A percentile compares a stretch with the other conserved stretches of the same genome.
These are phyloP conservation scores for Epichloe bromicola DNA, from an alignment of 2,329 filamentous ascomycete species.

Conservation along the genomic window DNA sequence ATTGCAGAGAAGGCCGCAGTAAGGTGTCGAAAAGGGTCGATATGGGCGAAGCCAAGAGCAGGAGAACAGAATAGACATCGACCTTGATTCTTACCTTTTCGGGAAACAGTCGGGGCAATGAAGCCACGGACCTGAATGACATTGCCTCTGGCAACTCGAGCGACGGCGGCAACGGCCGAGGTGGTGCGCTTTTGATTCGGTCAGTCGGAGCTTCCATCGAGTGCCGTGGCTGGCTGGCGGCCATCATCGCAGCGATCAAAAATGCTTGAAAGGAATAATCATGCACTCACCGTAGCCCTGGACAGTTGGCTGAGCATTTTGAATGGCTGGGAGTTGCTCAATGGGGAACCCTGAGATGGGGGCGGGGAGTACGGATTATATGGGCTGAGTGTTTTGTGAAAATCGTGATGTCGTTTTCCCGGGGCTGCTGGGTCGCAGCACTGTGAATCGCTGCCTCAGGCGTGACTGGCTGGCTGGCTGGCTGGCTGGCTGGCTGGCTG, in stretches of 20 bases:
- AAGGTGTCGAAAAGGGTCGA: not conserved
- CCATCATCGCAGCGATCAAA: not conserved
- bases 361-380: constrained; percentile 14
- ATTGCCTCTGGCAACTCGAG: constrained; percentile 28
- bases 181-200: constrained; percentile 32
- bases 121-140: constrained; percentile 40
- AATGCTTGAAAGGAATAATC: not conserved
- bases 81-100: constrained; percentile 40
- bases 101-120: constrained; percentile 46
- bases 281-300: constrained; percentile 39
- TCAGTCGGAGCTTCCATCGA: constrained; percentile 1
- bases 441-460: constrained; percentile 15
- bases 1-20: not conserved
- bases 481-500: too few species aligned
- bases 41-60: not conserved
- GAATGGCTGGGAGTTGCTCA: constrained; percentile 33
- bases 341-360: constrained; percentile 26
- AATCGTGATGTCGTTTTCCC: constrained; percentile 27
- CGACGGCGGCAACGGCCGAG: constrained; percentile 35
- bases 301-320: constrained; percentile 45
- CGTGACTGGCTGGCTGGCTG: not conserved
- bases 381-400: constrained; percentile 31
- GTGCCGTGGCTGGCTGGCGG: not conserved
- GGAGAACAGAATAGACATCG: not conserved
- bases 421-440: constrained; percentile 14